These are phyloP conservation scores for Fusarium nodosum DNA, from an alignment of 2,329 filamentous ascomycete species.

Conservation along the genomic window DNA sequence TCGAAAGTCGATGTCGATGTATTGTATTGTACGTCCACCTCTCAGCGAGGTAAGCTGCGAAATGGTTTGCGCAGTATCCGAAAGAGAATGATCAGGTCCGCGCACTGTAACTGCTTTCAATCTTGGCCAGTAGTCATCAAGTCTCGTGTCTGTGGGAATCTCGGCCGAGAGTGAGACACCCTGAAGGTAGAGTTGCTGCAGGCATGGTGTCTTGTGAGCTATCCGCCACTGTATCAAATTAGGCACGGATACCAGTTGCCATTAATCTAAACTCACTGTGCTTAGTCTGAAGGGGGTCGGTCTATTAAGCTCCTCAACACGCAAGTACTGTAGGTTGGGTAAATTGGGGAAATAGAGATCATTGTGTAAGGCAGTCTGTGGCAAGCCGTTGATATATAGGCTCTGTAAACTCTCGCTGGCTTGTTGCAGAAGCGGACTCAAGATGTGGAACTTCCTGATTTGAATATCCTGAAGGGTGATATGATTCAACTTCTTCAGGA, in stretches of 20 bases:
- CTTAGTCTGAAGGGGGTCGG: slow-evolving; percentile 33
- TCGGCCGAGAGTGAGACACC: slow-evolving; percentile 44
- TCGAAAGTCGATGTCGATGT: slow-evolving; percentile 52
- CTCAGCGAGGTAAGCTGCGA: slow-evolving; percentile 50
- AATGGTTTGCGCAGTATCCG: slow-evolving; percentile 43
- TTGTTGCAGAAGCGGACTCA: slow-evolving; percentile 41
- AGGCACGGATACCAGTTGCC: slow-evolving; percentile 12
- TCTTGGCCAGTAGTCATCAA: slow-evolving; percentile 49
- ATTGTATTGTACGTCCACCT: slow-evolving; percentile 46
- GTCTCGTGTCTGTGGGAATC: slow-evolving; percentile 17
- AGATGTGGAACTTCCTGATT: slow-evolving; percentile 25
- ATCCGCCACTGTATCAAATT: slow-evolving; percentile 45
- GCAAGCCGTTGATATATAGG: slow-evolving; percentile 46
- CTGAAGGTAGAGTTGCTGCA: slow-evolving; percentile 54
- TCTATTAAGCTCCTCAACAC: slow-evolving; percentile 47
- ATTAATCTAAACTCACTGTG: slow-evolving; percentile 36
- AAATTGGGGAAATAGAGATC: slow-evolving; percentile 41
- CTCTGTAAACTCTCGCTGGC: slow-evolving; percentile 44
- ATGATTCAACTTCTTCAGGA: slow-evolving; percentile 42
- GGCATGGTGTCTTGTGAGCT: slow-evolving; percentile 46
- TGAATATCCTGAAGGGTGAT: slow-evolving; percentile 45
- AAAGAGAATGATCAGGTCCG: slow-evolving; percentile 42
- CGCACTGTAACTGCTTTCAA: slow-evolving; percentile 51
- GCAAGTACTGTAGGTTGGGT: slow-evolving; percentile 51
- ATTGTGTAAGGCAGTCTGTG: slow-evolving; percentile 26